Percentiles rank a stretch among this genome's conserved stretches.
Conservation (phyloP, 1,284 basidiomycete genomes). For the Ganoderma lucidum region DNA sequence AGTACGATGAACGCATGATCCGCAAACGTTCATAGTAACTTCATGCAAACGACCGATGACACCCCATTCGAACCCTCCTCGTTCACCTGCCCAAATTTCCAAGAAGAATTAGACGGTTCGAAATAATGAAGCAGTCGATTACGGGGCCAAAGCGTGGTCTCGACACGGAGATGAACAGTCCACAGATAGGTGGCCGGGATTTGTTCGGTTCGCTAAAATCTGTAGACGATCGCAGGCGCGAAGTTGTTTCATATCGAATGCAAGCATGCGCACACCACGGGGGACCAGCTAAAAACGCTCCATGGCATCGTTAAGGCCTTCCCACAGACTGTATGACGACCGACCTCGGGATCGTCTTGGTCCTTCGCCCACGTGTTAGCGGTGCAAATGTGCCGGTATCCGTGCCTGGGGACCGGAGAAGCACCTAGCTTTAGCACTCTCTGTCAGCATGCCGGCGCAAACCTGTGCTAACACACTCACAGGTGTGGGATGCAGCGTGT, state of each 20-base stretch:
- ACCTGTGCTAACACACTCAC: conserved; percentile 41
- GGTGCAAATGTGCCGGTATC: background rate
- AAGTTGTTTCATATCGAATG: background rate
- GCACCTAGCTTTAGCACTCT: conserved; percentile 39
- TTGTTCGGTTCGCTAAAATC: background rate
- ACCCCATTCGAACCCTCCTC: conserved; percentile 1
- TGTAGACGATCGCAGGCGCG: background rate
- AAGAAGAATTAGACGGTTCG: background rate
- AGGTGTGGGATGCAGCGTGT: conserved; percentile 31
- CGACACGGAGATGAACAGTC: background rate
- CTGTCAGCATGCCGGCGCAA: conserved; percentile 40
- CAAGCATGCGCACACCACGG: background rate
- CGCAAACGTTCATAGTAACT: background rate
- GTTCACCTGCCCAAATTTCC: background rate
- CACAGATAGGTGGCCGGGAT: background rate
- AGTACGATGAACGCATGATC: background rate
- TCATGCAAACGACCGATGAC: background rate
- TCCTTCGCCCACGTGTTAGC: conserved; percentile 27
- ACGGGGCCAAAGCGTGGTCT: background rate
- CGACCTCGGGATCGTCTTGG: conserved; percentile 42
- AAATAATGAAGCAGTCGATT: background rate
- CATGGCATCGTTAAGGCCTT: conserved; percentile 45
- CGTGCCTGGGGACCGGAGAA: conserved; percentile 19
- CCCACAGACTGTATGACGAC: conserved; percentile 42
- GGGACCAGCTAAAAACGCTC: background rate